A percentile compares a stretch with the other conserved stretches of the same genome.
phyloP scores from a whole-genome alignment of 768 basidiomycete genomes.

The Boletales sp. region DNA sequence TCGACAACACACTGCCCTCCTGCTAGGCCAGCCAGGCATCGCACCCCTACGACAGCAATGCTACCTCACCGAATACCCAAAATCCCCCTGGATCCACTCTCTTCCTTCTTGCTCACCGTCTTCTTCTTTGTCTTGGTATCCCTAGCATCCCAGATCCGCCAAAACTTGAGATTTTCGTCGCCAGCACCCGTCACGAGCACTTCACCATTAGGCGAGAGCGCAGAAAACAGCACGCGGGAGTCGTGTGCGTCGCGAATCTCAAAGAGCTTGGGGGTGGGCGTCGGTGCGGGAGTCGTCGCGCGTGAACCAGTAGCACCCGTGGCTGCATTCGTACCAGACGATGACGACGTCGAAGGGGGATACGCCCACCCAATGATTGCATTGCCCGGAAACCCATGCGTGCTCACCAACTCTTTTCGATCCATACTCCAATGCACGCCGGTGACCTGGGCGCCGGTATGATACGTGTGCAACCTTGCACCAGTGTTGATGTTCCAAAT shows the following conservation, averaged over 20 bases:
- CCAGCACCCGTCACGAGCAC: constrained; percentile 89
- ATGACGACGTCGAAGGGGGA: constrained; percentile 43
- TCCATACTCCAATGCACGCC: constrained; percentile 86
- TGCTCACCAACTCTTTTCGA: constrained; percentile 85
- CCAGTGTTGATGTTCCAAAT: constrained; percentile 92
- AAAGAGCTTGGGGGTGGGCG: constrained; percentile 21
- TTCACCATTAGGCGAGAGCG: constrained; percentile 84
- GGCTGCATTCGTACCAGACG: constrained; percentile 37
- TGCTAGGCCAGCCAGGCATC: background rate
- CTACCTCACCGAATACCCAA: constrained; percentile 33
- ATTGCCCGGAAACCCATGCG: constrained; percentile 93
- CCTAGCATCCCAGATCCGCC: constrained; percentile 77
- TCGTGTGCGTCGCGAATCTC: constrained; percentile 92
- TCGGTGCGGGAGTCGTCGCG: constrained; percentile 13
- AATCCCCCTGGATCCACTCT: constrained; percentile 32
- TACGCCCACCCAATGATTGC: constrained; percentile 80
- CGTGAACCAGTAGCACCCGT: constrained; percentile 8
- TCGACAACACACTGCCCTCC: background rate
- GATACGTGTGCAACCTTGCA: constrained; percentile 81
- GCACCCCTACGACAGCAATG: background rate
- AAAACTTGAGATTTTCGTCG: constrained; percentile 97
- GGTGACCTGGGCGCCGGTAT: constrained; percentile 89
- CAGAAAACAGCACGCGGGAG: constrained; percentile 81
- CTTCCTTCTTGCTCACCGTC: constrained; percentile 30
- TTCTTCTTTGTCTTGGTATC: constrained; percentile 34